These are phyloP conservation scores for Neurospora sp. DNA, from an alignment of 495 filamentous ascomycete species.

Conservation along the genomic window DNA sequence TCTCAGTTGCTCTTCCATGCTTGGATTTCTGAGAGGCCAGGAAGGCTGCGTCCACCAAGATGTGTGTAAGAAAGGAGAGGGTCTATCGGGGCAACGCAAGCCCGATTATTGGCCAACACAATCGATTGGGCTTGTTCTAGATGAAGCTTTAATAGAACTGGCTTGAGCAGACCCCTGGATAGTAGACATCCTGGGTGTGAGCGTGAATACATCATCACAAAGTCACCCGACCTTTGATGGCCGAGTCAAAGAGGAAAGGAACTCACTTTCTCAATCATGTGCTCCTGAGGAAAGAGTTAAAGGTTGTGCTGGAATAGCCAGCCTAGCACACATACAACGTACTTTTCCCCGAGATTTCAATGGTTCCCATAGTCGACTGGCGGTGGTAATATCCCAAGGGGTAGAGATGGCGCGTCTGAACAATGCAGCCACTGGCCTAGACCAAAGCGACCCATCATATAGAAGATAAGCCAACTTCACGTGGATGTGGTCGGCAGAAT, in stretches of 20 bases:
- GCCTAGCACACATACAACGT: background rate
- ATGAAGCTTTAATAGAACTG: background rate
- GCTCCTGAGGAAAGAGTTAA: background rate
- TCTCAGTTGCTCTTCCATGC: background rate
- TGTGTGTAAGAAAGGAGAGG: background rate
- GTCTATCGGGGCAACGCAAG: background rate
- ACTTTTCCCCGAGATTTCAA: background rate
- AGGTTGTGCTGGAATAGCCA: background rate
- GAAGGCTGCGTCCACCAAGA: background rate
- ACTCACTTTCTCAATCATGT: background rate
- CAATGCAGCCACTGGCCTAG: background rate
- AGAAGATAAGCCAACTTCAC: background rate
- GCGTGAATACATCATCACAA: background rate
- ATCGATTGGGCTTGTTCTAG: background rate
- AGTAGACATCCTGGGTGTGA: background rate
- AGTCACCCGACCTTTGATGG: background rate
- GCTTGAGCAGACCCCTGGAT: background rate
- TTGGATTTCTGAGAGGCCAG: background rate
- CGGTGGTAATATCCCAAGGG: background rate
- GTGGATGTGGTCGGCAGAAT: background rate
- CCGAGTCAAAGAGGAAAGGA: background rate
- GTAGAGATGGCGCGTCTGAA: background rate
- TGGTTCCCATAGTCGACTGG: background rate
- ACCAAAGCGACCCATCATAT: background rate
- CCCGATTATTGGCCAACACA: background rate